Percentiles rank a stretch among this genome's conserved stretches.
These are phyloP conservation scores for Zymoseptoria passerinii DNA, from an alignment of 2,329 filamentous ascomycete genomes.

Conservation along the genomic window DNA sequence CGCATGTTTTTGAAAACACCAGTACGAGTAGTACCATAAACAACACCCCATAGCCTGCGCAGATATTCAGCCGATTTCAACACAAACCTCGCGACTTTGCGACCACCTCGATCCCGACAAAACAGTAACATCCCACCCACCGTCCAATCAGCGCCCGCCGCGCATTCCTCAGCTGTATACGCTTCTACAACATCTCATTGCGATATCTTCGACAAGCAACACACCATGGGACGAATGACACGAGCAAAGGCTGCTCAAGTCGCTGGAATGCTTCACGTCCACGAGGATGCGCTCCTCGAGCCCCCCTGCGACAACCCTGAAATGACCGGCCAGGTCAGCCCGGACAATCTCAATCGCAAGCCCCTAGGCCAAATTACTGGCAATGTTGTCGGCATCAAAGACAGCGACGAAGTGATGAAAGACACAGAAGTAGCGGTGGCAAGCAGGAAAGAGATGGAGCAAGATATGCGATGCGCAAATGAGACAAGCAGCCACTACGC, in stretches of 20 bases:
- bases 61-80: not conserved
- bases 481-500: not conserved
- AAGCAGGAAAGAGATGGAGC: constrained; percentile 19
- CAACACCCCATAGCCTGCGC: not conserved
- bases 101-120: not conserved
- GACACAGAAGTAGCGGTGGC: constrained; percentile 26
- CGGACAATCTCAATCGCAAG: constrained; percentile 23
- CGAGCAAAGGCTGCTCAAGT: constrained; percentile 35
- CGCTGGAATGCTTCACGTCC: constrained; percentile 32
- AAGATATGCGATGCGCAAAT: not conserved
- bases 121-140: not conserved
- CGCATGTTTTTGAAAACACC: not conserved
- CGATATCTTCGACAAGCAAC: not conserved
- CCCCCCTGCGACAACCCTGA: constrained; percentile 16
- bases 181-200: not conserved
- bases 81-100: not conserved
- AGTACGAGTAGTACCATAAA: not conserved
- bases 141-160: not conserved
- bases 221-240: constrained; percentile 32
- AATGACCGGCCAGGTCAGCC: constrained; percentile 5
- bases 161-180: not conserved
- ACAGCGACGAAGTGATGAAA: constrained; percentile 26
- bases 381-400: constrained; percentile 23
- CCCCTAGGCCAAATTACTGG: constrained; percentile 37
- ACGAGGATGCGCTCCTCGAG: constrained; percentile 28